Evolutionary conservation across 192 early-diverging fungal species (phyloP).

Genomic region (Backusella morwellensis): DNA sequence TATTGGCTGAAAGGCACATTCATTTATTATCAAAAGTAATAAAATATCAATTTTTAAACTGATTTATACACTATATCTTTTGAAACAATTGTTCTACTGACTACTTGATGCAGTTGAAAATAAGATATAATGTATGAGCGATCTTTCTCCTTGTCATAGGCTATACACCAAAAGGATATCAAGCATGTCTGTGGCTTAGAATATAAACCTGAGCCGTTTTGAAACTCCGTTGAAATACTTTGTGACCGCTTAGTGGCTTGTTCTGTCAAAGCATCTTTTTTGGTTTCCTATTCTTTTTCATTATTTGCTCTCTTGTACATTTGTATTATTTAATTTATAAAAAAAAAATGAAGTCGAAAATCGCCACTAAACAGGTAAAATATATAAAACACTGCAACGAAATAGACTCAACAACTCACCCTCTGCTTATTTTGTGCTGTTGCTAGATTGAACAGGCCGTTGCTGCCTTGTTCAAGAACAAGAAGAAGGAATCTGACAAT

Average conservation of each 20-base stretch:
- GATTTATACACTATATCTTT: neutral
- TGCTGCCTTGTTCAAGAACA: conserved; percentile 19
- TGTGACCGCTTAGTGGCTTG: neutral
- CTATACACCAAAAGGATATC: neutral
- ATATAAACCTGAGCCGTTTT: neutral
- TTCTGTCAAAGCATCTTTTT: conserved; percentile 5
- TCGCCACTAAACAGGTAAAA: neutral
- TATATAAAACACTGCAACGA: too few species aligned
- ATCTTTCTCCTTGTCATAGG: too few species aligned
- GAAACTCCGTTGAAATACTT: neutral
- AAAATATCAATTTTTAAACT: neutral
- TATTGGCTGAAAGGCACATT: neutral
- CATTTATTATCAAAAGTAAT: too few species aligned
- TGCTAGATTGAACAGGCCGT: conserved; percentile 24
- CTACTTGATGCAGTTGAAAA: too few species aligned
- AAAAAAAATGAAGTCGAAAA: neutral
- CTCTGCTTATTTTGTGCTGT: too few species aligned
- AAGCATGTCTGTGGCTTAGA: neutral
- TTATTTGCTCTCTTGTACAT: neutral
- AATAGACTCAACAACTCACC: too few species aligned
- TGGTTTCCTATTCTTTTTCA: neutral
- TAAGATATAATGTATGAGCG: too few species aligned
- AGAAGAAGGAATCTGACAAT: neutral
- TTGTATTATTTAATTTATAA: neutral
- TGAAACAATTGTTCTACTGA: too few species aligned